phyloP scores from a whole-genome alignment of 2,329 filamentous ascomycete genomes.

The Penicillium fuscoglaucum region DNA sequence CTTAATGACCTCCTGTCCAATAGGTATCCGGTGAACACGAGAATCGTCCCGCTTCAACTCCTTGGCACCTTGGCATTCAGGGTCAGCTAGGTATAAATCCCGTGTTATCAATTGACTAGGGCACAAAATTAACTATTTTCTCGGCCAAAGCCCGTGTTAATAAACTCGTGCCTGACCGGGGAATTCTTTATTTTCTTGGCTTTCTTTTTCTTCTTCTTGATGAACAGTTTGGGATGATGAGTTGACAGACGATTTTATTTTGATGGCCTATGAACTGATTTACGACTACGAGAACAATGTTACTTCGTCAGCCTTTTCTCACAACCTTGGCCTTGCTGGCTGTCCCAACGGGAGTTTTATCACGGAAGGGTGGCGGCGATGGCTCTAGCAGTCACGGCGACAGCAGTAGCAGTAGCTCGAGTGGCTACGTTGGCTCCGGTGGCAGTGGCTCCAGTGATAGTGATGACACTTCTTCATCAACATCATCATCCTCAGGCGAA shows the following conservation, averaged over 20 bases:
- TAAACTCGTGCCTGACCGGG: background rate
- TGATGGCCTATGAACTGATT: background rate
- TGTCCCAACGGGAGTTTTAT: background rate
- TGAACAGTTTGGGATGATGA: background rate
- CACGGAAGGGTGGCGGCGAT: slow-evolving; percentile 2
- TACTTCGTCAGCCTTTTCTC: background rate
- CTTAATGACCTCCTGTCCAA: background rate
- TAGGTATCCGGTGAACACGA: background rate
- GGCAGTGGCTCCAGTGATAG: background rate
- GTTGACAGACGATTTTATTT: background rate
- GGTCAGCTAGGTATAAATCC: background rate
- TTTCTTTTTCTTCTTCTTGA: background rate
- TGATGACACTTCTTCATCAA: background rate
- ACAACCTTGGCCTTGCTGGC: background rate
- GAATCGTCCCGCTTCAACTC: background rate
- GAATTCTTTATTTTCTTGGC: background rate
- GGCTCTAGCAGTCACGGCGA: slow-evolving; percentile 2
- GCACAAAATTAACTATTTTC: background rate
- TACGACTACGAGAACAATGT: background rate
- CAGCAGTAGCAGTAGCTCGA: background rate
- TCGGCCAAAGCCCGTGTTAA: background rate
- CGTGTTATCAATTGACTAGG: background rate
- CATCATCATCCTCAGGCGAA: background rate
- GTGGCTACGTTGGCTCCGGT: background rate
- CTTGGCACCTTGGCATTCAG: slow-evolving; percentile 11